Base-by-base conservation (phyloP, 2,329 filamentous ascomycete genomes). In the Aspergillus melleus region DNA sequence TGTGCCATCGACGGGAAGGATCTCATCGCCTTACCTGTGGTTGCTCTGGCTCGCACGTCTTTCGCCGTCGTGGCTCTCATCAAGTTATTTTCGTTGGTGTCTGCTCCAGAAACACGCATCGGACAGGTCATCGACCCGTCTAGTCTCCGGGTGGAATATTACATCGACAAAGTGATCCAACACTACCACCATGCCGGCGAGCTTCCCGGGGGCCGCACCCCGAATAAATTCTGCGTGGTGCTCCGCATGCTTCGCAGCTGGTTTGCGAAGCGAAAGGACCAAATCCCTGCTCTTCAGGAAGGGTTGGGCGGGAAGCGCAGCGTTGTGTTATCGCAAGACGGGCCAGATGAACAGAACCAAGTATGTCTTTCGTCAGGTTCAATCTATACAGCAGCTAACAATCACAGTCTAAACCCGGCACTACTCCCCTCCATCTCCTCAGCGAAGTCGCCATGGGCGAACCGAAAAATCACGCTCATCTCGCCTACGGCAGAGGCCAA, bases 1-100 rank as follows among this genome's bases (percentile, higher is more conserved):
- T 73, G 88, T 3, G 77, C 77, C 44, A 84, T 92, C 74, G 84
- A 88, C 52, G 73, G 85, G 14, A 72, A 78, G 4, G 80, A 79
- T 46, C 79, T 91, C 46, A 85, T 87, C 55, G 88, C 83, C 57
- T 72, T 92, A 10, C 89, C 90, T 19, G 88, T 90, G 2, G 88
- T 90, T 68, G 86, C 85, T 71, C 87, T 90, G 67, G 88, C 90
- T 16, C 86, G 90, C 29, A 85, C 91, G 19, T 86, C 88, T 11
- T 91, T 91, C 69, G 87, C 86, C 6, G 83, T 88, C 2, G 87
- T 92, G 20, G 85, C 90, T 32, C 79, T 92, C 42, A 88, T 91
- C 71, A 92, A 91, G 74, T 84, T 92, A 62, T 89, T 88, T 74
- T 88, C 90, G 53, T 85, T 87, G 9, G 86, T 88, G 3, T 84